These are phyloP conservation scores for Hemisphaericaspora nanyangensis DNA, from an alignment of 805 yeast species.

Conservation along the genomic window DNA sequence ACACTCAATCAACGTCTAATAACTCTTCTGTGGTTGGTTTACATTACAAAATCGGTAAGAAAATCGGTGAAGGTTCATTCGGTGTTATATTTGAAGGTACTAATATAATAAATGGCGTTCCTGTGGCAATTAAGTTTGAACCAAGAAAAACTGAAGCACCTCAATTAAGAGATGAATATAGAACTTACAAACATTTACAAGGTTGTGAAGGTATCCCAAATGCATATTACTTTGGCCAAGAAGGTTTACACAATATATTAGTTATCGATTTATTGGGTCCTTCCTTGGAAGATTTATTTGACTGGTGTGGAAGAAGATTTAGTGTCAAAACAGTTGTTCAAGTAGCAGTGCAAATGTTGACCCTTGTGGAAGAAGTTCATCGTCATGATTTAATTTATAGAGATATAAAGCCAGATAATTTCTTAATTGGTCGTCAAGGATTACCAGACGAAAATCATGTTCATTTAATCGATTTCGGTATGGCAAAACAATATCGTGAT, in stretches of 20 bases:
- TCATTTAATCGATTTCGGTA: slow-evolving; percentile 78
- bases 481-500: slow-evolving; percentile 83
- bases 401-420: slow-evolving; percentile 83
- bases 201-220: slow-evolving; percentile 75
- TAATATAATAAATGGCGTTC: slow-evolving; percentile 58
- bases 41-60: slow-evolving; percentile 77
- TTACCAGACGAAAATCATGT: slow-evolving; percentile 61
- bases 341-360: slow-evolving; percentile 75
- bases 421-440: slow-evolving; percentile 63
- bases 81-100: slow-evolving; percentile 83
- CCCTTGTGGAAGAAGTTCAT: slow-evolving; percentile 67
- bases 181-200: slow-evolving; percentile 69
- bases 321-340: slow-evolving; percentile 69
- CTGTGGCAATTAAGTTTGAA: slow-evolving; percentile 79
- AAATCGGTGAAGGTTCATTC: slow-evolving; percentile 85
- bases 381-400: slow-evolving; percentile 74
- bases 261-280: slow-evolving; percentile 79
- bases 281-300: slow-evolving; percentile 76
- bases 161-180: slow-evolving; percentile 74
- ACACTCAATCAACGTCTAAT: slow-evolving; percentile 16
- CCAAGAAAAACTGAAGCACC: slow-evolving; percentile 82
- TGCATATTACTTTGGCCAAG: slow-evolving; percentile 82
- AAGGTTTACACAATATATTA: slow-evolving; percentile 73
- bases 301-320: slow-evolving; percentile 81
- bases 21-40: slow-evolving; percentile 49